Evolutionary conservation across 225 moss, liverwort and hornwort genomes (phyloP), one percentile per base, ranked within the genome.

Genomic region (Physcomitrellopsis africana): DNA sequence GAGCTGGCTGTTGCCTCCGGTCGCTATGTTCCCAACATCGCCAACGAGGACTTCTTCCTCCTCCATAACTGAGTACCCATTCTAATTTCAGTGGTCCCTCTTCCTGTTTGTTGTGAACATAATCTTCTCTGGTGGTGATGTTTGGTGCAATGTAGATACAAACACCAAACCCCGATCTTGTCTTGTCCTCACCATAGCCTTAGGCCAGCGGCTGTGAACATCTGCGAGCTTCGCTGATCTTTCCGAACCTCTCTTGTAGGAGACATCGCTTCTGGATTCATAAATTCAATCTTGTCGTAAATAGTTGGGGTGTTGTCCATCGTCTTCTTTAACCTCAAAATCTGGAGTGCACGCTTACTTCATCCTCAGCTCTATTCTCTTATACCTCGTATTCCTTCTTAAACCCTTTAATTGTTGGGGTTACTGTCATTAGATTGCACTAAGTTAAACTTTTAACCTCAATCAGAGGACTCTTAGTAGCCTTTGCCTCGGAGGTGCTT

Each of bases 121-220:
- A 5, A 9, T 9, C 22, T 12, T 19, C 10, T 17, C 63, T 11
- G 51, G 17, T 53, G 23, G 64, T 55, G 74, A 42, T 54, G 26
- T 54, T n/a, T 65, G 74, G 54, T 54, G 54, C 64, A 45, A 55
- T 14, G 56, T 19, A 27, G 54, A 26, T 18, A 43, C 32, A 37
- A 37, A 37, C 32, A 4, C 32, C 32, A 37, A 37, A 37, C 32
- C 7, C 0, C 32, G 11, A 19, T 54, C 44, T 16, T 46, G n/a
- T 59, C 46, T 6, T 26, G 45, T 26, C 13, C 29, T 60, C 18
- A 60, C 44, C 48, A 29, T 48, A 60, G 47, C 71, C 47, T 72
- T 60, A 19, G n/a, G 53, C 37, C 41, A 54, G 20, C 19, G 23
- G 37, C 53, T 19, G 37, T 37, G 41, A 37, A 53, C 20, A 23